Evolutionary conservation across 2,329 filamentous ascomycete species (phyloP), one percentile per base, ranked within the genome.

Genomic region (Cercospora nicotianae): DNA sequence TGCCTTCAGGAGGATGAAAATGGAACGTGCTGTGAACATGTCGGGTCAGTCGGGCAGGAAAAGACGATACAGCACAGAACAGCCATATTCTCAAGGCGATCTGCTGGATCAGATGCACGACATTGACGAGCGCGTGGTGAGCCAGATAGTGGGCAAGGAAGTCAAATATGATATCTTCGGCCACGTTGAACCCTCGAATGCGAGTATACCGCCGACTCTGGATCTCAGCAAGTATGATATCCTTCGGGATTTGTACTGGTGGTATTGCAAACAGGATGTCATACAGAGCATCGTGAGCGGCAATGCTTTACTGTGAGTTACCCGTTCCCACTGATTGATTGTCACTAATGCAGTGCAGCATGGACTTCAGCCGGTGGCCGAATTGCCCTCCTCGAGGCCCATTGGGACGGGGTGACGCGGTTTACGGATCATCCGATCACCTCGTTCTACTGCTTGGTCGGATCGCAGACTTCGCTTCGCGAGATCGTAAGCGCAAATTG

Each of bases 181-280:
- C 0, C 81, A 82, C 57, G 78, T 88, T 12, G 76, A 85, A 77
- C 79, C 64, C 73, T 80, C 63, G 70, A 28, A 65, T 67, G 62
- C 39, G 70, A 70, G 36, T 51, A 75, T 79, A 63, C 81, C 72
- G 67, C 75, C 60, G 69, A 70, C 36, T 70, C 74, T 71, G 16
- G 94, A 98, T 69, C 85, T 96, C 59, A 89, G 92, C 69, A 89
- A 87, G 48, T 96, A 91, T 75, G 91, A 95, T 75, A 90, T 91
- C 16, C 84, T 95, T 45, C 88, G 91, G 71, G 95, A 98, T 79
- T 81, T 98, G 5, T 96, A 91, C 77, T 99, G 94, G 94, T 97
- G 93, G 91, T 97, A 94, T 77, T 90, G 87, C 74, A 96, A 97
- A 79, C 95, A 97, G 83, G 95, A 98, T 78, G 88, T 91, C 8